Conservation (phyloP, 1,284 basidiomycete genomes). For the Pseudozyma sp. region DNA sequence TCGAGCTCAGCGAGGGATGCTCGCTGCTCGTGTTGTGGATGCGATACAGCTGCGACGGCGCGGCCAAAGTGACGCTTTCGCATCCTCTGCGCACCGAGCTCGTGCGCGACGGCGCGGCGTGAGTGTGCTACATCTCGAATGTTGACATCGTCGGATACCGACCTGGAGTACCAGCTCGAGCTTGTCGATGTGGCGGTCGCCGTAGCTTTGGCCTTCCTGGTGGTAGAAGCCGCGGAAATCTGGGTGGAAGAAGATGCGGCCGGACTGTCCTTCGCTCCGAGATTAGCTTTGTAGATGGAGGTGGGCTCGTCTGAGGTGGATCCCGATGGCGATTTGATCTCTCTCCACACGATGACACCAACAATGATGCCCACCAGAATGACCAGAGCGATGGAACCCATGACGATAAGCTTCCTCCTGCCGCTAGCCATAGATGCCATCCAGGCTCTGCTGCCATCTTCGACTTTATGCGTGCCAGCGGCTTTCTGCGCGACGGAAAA, state of each 20-base stretch:
- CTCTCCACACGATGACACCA: conserved; percentile 61
- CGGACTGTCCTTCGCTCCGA: conserved; percentile 17
- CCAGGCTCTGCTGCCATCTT: conserved; percentile 42
- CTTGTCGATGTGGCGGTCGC: conserved; percentile 8
- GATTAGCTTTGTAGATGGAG: conserved; percentile 42
- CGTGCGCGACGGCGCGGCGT: conserved; percentile 12
- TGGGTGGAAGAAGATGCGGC: background rate
- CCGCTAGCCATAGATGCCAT: conserved; percentile 34
- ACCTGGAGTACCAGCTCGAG: conserved; percentile 13
- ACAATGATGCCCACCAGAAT: conserved; percentile 53
- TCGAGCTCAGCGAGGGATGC: conserved; percentile 11
- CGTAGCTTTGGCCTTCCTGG: conserved; percentile 14
- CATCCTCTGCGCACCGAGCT: conserved; percentile 9
- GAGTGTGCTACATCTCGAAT: conserved; percentile 17
- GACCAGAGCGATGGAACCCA: conserved; percentile 40
- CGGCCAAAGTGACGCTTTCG: conserved; percentile 35
- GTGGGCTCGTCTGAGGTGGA: conserved; percentile 25
- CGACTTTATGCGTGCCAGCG: conserved; percentile 39
- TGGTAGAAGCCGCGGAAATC: conserved; percentile 12
- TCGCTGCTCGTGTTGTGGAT: background rate
- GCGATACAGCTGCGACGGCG: conserved; percentile 6
- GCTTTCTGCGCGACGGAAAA: conserved; percentile 56
- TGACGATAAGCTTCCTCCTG: conserved; percentile 45
- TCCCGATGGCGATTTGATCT: conserved; percentile 39
- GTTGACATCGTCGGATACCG: conserved; percentile 11